Evolutionary conservation across 352 stramenopile species (phyloP).

Genomic region (Phytophthora syringae): DNA sequence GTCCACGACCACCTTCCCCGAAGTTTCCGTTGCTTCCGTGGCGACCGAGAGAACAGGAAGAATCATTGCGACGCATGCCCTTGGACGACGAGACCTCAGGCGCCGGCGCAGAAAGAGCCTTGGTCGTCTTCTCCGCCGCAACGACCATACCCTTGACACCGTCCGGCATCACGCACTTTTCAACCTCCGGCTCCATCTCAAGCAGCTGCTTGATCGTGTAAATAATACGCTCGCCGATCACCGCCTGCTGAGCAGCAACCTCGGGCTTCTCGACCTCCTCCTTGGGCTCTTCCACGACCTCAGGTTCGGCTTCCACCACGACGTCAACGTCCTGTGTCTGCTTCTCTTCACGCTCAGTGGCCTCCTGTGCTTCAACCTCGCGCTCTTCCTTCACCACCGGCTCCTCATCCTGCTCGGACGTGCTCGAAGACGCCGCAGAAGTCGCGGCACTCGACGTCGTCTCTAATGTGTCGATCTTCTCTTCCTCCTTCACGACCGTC

Average conservation of each 20-base stretch:
- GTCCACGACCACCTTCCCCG: slow-evolving; percentile 41
- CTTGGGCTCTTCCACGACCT: background rate
- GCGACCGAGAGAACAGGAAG: slow-evolving; percentile 49
- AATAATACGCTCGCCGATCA: slow-evolving; percentile 64
- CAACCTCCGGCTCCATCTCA: slow-evolving; percentile 66
- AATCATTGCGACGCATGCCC: slow-evolving; percentile 48
- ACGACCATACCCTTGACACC: slow-evolving; percentile 59
- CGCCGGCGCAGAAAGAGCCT: slow-evolving; percentile 39
- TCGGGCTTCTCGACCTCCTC: slow-evolving; percentile 25
- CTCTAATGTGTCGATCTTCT: slow-evolving; percentile 15
- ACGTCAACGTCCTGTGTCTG: slow-evolving; percentile 31
- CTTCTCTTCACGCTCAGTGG: slow-evolving; percentile 23
- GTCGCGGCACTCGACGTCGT: slow-evolving; percentile 33
- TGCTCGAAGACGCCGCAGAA: slow-evolving; percentile 31
- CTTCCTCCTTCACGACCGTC: slow-evolving; percentile 11
- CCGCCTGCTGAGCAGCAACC: slow-evolving; percentile 45
- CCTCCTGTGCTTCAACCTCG: slow-evolving; percentile 11
- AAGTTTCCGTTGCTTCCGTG: slow-evolving; percentile 53
- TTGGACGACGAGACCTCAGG: slow-evolving; percentile 33
- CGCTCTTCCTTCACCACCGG: slow-evolving; percentile 16
- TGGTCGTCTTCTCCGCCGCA: slow-evolving; percentile 55
- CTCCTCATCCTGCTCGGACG: slow-evolving; percentile 52
- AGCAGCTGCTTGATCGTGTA: slow-evolving; percentile 83
- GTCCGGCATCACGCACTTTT: slow-evolving; percentile 55
- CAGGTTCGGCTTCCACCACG: slow-evolving; percentile 18